These are phyloP conservation scores for Cylindrodendrum hubeiense DNA, from an alignment of 2,329 filamentous ascomycete species.

Conservation along the genomic window DNA sequence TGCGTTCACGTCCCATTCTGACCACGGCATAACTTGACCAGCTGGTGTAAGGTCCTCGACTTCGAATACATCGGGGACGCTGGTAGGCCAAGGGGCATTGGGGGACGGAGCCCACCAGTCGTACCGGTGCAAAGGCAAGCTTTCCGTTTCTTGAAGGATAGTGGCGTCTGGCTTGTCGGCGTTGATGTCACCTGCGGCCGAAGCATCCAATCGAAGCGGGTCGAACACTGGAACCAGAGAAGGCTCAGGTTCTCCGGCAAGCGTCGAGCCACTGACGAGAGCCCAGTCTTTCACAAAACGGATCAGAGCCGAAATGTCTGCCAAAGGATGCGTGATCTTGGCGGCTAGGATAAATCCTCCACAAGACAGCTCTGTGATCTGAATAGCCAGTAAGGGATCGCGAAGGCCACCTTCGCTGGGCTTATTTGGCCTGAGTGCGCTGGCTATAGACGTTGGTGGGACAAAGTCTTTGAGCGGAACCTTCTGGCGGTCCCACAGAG, in stretches of 20 bases:
- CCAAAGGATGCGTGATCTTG: constrained; percentile 39
- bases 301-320: constrained; percentile 38
- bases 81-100: constrained; percentile 29
- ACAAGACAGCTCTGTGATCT: constrained; percentile 37
- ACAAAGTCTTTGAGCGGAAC: constrained; percentile 23
- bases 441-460: constrained; percentile 3
- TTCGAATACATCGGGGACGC: constrained; percentile 21
- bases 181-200: constrained; percentile 36
- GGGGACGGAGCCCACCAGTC: constrained; percentile 40
- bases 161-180: constrained; percentile 7
- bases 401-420: neutral
- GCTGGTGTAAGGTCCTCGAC: neutral
- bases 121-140: constrained; percentile 38
- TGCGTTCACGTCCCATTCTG: constrained; percentile 35
- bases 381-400: constrained; percentile 33
- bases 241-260: neutral
- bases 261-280: neutral
- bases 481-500: constrained; percentile 28
- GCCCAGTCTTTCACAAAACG: constrained; percentile 41
- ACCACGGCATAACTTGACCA: constrained; percentile 39
- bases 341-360: constrained; percentile 35
- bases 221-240: constrained; percentile 5
- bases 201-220: constrained; percentile 28
- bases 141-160: constrained; percentile 16
- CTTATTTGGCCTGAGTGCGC: neutral